These are phyloP conservation scores for Aspergillus phoenicis DNA, from an alignment of 2,329 filamentous ascomycete species.

Conservation along the genomic window DNA sequence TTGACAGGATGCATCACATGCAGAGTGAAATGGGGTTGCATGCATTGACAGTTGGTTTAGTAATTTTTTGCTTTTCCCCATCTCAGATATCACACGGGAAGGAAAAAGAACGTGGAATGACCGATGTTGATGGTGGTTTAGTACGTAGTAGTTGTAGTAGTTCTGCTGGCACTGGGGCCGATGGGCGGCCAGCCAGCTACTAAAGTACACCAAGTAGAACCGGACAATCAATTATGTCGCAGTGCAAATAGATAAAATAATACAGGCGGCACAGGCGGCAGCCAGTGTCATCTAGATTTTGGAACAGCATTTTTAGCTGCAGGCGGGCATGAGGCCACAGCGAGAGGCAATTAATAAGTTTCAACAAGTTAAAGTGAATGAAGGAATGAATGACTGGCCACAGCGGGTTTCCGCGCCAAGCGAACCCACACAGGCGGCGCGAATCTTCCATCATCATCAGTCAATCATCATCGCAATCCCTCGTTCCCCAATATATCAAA, in stretches of 20 bases:
- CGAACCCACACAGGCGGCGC: not conserved
- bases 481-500: not conserved
- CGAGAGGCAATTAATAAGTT: not conserved
- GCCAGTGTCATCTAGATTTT: not conserved
- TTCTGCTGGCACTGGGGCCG: not conserved
- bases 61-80: not conserved
- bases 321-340: not conserved
- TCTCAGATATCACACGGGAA: no score
- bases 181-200: not conserved
- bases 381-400: no score
- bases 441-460: not conserved
- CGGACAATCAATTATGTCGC: no score
- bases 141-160: no score
- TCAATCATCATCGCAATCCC: not conserved
- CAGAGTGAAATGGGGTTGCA: not conserved
- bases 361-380: no score
- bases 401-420: not conserved
- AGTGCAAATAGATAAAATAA: not conserved
- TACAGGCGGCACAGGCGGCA: not conserved
- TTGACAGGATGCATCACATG: not conserved
- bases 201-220: no score
- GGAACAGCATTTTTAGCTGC: no score
- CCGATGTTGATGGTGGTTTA: not conserved
- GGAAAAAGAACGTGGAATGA: not conserved
- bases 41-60: not conserved